A percentile compares a stretch with the other conserved stretches of the same genome.
These are phyloP conservation scores for Colletotrichum lindemuthianum DNA, from an alignment of 2,329 filamentous ascomycete species.

Conservation along the genomic window DNA sequence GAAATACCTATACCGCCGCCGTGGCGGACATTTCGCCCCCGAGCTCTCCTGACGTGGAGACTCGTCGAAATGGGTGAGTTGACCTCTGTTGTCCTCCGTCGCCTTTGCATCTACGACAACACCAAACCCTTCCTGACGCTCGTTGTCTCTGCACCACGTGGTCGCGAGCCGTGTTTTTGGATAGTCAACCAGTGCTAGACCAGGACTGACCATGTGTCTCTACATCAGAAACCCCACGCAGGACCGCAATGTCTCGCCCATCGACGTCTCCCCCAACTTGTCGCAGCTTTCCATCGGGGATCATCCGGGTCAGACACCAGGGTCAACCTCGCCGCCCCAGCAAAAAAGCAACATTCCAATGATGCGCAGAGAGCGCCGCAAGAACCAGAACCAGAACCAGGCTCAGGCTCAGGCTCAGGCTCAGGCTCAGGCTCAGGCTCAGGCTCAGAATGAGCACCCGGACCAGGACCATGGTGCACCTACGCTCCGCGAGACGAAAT, in stretches of 20 bases:
- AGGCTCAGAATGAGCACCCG: slow-evolving; percentile 50
- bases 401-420: slow-evolving; percentile 39
- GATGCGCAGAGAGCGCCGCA: slow-evolving; percentile 62
- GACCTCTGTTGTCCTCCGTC: neutral
- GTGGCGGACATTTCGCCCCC: slow-evolving; percentile 62
- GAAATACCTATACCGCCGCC: slow-evolving; percentile 26
- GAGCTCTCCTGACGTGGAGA: slow-evolving; percentile 63
- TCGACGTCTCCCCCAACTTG: slow-evolving; percentile 56
- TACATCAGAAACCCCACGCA: slow-evolving; percentile 20
- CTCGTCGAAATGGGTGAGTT: slow-evolving; percentile 54
- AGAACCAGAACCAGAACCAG: slow-evolving; percentile 52
- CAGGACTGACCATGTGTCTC: slow-evolving; percentile 36
- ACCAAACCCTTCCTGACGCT: neutral
- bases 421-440: slow-evolving; percentile 32
- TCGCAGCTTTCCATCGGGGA: slow-evolving; percentile 41
- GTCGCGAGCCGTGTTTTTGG: slow-evolving; percentile 16
- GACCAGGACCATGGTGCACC: slow-evolving; percentile 39
- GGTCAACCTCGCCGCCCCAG: slow-evolving; percentile 39
- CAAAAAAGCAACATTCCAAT: slow-evolving; percentile 59
- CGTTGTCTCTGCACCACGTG: slow-evolving; percentile 30
- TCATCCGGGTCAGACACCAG: slow-evolving; percentile 28
- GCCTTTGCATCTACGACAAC: neutral
- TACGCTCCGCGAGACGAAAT: slow-evolving; percentile 51
- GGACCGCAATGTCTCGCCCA: slow-evolving; percentile 60
- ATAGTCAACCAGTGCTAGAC: slow-evolving; percentile 5